Percentiles rank a stretch among this genome's conserved stretches.
These are phyloP conservation scores for Ceratobasidium sp. DNA, from an alignment of 1,284 basidiomycete genomes.

Conservation along the genomic window DNA sequence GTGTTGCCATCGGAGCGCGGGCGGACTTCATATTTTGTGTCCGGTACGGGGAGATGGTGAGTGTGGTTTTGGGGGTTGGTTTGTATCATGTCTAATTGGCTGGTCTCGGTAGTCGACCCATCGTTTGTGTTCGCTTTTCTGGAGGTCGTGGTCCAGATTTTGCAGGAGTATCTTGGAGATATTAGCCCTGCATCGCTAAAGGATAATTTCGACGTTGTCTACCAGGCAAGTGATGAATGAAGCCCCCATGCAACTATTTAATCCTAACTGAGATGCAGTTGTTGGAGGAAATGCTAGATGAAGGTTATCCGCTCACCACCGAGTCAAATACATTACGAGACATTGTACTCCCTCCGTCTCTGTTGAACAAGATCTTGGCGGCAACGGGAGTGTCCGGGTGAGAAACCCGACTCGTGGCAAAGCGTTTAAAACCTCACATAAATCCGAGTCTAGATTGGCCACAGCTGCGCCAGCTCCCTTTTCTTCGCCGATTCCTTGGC, in stretches of 20 bases:
- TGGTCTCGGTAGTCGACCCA: slow-evolving; percentile 76
- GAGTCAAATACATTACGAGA: slow-evolving; percentile 92
- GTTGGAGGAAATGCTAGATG: slow-evolving; percentile 95
- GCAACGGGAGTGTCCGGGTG: slow-evolving; percentile 69
- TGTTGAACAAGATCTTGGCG: slow-evolving; percentile 81
- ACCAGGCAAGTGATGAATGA: slow-evolving; percentile 72
- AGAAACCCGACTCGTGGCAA: slow-evolving; percentile 49
- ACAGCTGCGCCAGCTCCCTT: slow-evolving; percentile 74
- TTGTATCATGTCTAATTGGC: slow-evolving; percentile 35
- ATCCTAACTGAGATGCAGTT: slow-evolving; percentile 64
- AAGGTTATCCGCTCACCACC: slow-evolving; percentile 95
- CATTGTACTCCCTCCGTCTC: slow-evolving; percentile 88
- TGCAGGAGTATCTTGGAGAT: slow-evolving; percentile 88
- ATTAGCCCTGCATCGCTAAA: slow-evolving; percentile 79
- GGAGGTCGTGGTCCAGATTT: slow-evolving; percentile 83
- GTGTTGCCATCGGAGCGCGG: slow-evolving; percentile 83
- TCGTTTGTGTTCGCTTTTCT: slow-evolving; percentile 91
- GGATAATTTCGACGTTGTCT: slow-evolving; percentile 96
- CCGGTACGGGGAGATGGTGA: slow-evolving; percentile 84
- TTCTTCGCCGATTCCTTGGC: slow-evolving; percentile 94
- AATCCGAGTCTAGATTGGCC: slow-evolving; percentile 55
- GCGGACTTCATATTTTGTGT: slow-evolving; percentile 79
- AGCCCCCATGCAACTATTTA: background rate
- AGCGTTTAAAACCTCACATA: slow-evolving; percentile 53
- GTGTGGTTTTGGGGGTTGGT: slow-evolving; percentile 53